Percentiles rank a stretch among this genome's conserved stretches.
Conservation (phyloP, 495 filamentous ascomycete genomes). For the Lasiosphaeria hispida region DNA sequence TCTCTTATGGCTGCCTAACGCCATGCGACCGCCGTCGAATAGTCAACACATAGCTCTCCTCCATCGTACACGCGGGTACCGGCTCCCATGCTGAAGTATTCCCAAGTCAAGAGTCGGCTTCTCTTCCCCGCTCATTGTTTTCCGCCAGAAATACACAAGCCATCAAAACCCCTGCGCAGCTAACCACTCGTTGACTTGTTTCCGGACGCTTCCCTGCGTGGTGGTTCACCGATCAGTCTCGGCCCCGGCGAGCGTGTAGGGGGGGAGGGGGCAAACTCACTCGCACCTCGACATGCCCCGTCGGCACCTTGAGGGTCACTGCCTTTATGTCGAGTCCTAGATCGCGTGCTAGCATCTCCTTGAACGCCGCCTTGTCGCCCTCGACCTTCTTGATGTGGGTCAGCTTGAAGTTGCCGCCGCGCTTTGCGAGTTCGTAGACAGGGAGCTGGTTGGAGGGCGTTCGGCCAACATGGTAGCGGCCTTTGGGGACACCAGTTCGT, state of each 20-base stretch:
- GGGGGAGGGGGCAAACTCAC: conserved; percentile 34
- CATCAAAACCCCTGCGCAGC: neutral
- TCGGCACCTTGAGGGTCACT: conserved; percentile 58
- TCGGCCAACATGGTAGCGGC: conserved; percentile 70
- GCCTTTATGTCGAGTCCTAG: conserved; percentile 44
- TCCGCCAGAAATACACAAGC: neutral
- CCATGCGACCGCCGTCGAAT: too few species aligned
- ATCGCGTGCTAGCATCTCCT: conserved; percentile 39
- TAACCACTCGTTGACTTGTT: neutral
- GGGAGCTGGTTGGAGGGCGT: conserved; percentile 69
- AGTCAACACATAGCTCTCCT: too few species aligned
- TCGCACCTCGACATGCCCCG: conserved; percentile 63
- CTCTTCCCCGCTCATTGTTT: too few species aligned
- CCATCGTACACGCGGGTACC: too few species aligned
- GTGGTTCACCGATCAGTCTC: neutral
- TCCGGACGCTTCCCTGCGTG: neutral
- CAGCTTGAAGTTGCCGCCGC: conserved; percentile 71
- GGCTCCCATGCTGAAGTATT: too few species aligned
- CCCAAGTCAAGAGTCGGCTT: too few species aligned
- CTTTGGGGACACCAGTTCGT: neutral
- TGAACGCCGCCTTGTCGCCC: conserved; percentile 62
- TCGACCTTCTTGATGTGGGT: conserved; percentile 77
- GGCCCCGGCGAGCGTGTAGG: neutral
- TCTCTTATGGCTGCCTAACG: too few species aligned
- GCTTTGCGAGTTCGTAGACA: conserved; percentile 73